Conservation (phyloP, 768 basidiomycete species). For the Russula compacta region DNA sequence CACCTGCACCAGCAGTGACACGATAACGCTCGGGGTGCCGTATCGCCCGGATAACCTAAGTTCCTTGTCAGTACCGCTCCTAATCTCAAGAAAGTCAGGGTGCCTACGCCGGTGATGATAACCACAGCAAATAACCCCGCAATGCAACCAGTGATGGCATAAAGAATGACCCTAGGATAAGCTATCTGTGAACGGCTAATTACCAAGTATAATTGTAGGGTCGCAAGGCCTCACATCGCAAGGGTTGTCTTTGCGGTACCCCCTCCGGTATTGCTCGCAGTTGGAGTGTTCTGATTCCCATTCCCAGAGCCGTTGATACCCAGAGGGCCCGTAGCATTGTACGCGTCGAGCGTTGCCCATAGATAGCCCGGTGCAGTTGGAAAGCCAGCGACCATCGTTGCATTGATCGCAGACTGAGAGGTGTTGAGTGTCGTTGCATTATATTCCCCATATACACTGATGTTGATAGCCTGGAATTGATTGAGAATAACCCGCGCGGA, state of each 20-base stretch:
- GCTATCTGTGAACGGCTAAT: conserved; percentile 3
- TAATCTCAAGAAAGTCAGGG: neutral
- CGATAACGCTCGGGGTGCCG: conserved; percentile 87
- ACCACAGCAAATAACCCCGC: conserved; percentile 78
- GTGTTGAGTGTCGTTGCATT: conserved; percentile 56
- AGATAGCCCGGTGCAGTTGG: conserved; percentile 51
- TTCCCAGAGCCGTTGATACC: conserved; percentile 20
- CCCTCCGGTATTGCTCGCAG: neutral
- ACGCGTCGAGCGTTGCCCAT: conserved; percentile 57
- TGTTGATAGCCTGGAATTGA: conserved; percentile 48
- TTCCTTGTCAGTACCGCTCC: neutral
- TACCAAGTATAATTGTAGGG: neutral
- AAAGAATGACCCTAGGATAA: conserved; percentile 62
- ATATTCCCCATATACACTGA: conserved; percentile 44
- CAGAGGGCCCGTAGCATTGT: conserved; percentile 43
- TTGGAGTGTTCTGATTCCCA: conserved; percentile 22
- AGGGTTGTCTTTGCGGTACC: conserved; percentile 29
- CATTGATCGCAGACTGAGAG: conserved; percentile 35
- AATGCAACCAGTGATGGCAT: conserved; percentile 84
- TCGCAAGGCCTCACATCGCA: conserved; percentile 52
- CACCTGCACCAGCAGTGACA: conserved; percentile 35
- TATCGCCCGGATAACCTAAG: conserved; percentile 68
- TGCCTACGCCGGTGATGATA: conserved; percentile 70
- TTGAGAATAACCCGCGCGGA: conserved; percentile 49
- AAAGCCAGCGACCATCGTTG: conserved; percentile 34